A percentile compares a stretch with the other conserved stretches of the same genome.
phyloP scores from a whole-genome alignment of 2,329 filamentous ascomycete species.

The Dactylellina sp. region DNA sequence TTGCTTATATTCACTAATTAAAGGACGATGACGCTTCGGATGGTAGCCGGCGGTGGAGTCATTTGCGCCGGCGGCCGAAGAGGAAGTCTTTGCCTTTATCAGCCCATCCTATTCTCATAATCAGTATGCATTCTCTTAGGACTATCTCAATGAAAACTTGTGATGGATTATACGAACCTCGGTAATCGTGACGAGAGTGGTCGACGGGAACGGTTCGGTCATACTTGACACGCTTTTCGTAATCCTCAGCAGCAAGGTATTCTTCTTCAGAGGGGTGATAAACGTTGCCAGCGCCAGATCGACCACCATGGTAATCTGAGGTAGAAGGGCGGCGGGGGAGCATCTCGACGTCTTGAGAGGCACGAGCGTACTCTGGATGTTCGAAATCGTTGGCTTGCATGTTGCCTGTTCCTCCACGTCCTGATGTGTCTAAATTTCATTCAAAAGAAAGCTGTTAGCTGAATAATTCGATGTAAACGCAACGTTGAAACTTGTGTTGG shows the following conservation, averaged over 20 bases:
- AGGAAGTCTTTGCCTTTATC: conserved; percentile 69
- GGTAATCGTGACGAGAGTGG: conserved; percentile 59
- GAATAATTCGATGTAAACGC: conserved; percentile 14
- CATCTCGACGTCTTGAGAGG: conserved; percentile 83
- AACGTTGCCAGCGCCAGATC: conserved; percentile 80
- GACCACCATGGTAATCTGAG: conserved; percentile 75
- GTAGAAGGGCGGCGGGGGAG: conserved; percentile 70
- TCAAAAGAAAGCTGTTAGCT: conserved; percentile 20
- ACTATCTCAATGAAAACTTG: not conserved
- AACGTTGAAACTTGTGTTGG: conserved; percentile 17
- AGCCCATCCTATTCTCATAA: conserved; percentile 65
- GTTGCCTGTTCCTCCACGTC: conserved; percentile 71
- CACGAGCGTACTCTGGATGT: conserved; percentile 75
- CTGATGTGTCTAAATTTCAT: conserved; percentile 53
- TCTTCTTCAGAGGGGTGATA: conserved; percentile 68
- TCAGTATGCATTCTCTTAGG: conserved; percentile 9
- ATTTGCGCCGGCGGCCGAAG: conserved; percentile 51
- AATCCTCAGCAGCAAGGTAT: conserved; percentile 63
- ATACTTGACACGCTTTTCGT: conserved; percentile 58
- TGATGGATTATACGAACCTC: conserved; percentile 25
- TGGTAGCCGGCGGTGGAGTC: conserved; percentile 57
- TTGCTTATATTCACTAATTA: conserved; percentile 37
- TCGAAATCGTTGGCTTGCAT: conserved; percentile 81
- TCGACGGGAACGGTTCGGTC: conserved; percentile 58
- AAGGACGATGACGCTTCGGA: conserved; percentile 55